phyloP scores from a whole-genome alignment of 2,329 filamentous ascomycete species.

The Zymoseptoria passerinii region DNA sequence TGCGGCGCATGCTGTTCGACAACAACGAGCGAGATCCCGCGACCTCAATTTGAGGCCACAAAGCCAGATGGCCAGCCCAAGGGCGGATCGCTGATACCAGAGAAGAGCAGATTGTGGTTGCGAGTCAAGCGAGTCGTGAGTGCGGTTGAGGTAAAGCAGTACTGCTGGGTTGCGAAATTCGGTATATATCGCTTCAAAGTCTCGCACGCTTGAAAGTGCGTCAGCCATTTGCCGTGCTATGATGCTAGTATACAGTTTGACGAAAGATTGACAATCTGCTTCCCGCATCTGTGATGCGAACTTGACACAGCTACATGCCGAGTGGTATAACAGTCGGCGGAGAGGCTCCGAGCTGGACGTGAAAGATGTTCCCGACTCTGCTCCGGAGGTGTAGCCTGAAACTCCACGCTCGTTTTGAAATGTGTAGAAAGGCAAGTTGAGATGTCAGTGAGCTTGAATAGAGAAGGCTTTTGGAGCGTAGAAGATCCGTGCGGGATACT shows the following conservation, averaged over 20 bases:
- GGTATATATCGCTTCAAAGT: too few species aligned
- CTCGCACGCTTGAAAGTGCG: too few species aligned
- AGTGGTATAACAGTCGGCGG: background rate
- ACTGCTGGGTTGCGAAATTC: too few species aligned
- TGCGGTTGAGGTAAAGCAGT: too few species aligned
- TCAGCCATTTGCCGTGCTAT: too few species aligned
- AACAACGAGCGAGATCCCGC: conserved; percentile 51
- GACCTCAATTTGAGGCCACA: conserved; percentile 53
- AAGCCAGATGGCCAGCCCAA: conserved; percentile 32
- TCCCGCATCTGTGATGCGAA: background rate
- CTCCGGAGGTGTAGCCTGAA: too few species aligned
- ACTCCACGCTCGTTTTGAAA: too few species aligned
- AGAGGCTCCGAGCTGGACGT: too few species aligned
- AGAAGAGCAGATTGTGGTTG: conserved; percentile 19
- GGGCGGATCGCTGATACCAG: conserved; percentile 18
- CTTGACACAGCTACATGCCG: background rate
- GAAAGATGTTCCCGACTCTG: too few species aligned
- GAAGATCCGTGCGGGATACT: background rate
- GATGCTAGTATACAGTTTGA: too few species aligned
- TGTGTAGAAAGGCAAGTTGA: too few species aligned
- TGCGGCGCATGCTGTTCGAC: conserved; percentile 54
- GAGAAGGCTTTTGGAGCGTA: background rate
- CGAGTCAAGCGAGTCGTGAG: background rate
- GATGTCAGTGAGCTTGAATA: background rate
- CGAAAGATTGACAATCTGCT: background rate